Conservation (phyloP, 2,329 filamentous ascomycete genomes). For the Trichoderma atrobrunneum region DNA sequence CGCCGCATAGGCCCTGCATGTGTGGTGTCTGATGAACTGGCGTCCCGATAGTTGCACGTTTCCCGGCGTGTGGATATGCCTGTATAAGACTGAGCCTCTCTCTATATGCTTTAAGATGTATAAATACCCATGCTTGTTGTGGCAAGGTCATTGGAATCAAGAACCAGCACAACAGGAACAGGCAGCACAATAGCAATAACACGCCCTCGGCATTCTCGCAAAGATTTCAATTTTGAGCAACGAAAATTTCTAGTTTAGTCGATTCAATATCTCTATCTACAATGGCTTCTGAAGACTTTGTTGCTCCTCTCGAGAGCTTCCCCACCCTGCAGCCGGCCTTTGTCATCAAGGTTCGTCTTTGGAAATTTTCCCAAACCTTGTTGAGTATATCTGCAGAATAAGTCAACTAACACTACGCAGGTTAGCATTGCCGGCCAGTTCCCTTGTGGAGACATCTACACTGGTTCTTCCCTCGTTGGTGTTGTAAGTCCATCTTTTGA, state of each 20-base stretch:
- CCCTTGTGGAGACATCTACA: neutral
- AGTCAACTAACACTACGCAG: neutral
- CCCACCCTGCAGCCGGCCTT: neutral
- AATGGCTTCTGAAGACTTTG: neutral
- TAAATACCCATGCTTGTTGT: neutral
- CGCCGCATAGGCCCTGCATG: neutral
- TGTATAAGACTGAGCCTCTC: neutral
- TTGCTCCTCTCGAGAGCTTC: neutral
- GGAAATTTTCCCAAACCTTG: neutral
- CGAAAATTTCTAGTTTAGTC: neutral
- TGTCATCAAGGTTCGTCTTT: neutral
- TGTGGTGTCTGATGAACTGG: neutral
- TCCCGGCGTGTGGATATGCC: neutral
- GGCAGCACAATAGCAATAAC: neutral
- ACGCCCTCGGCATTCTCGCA: neutral
- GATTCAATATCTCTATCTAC: neutral
- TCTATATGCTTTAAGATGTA: neutral
- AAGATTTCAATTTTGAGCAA: neutral
- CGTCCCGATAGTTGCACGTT: neutral
- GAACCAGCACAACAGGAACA: neutral
- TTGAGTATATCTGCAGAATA: neutral
- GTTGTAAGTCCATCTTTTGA: neutral
- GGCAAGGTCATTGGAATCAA: neutral
- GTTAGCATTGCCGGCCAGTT: neutral
- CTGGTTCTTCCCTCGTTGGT: neutral